phyloP scores from a whole-genome alignment of 75 land plant genomes.

The Pseudotsuga menziesii region DNA sequence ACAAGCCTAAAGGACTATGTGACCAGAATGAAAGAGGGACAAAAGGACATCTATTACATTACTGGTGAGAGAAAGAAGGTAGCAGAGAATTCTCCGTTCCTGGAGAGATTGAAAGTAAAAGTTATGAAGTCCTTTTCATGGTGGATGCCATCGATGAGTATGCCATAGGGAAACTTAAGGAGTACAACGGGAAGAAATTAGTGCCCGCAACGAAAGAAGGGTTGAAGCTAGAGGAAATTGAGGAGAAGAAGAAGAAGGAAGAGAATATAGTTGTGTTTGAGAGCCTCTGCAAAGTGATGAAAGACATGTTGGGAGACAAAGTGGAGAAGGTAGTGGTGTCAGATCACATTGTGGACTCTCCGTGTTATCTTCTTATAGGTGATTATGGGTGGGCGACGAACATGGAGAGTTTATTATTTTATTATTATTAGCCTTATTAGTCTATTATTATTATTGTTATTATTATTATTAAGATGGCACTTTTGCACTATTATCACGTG shows the following conservation, averaged over 20 bases:
- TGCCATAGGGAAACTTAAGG: conserved; percentile 35
- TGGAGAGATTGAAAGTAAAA: conserved; percentile 69
- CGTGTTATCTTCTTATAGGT: conserved; percentile 68
- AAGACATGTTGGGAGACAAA: conserved; percentile 64
- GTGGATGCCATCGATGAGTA: conserved; percentile 34
- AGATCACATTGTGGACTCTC: conserved; percentile 67
- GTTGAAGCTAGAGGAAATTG: conserved; percentile 24
- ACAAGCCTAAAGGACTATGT: conserved; percentile 87
- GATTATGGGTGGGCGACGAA: conserved; percentile 83
- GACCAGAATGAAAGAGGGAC: conserved; percentile 84
- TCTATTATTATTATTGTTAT: too few relatives aligned
- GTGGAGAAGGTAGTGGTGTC: conserved; percentile 76
- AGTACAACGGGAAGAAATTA: conserved; percentile 30
- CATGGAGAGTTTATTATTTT: too few relatives aligned
- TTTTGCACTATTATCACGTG: too few relatives aligned
- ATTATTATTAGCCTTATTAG: too few relatives aligned
- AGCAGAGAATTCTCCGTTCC: conserved; percentile 80
- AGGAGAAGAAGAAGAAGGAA: conserved; percentile 62
- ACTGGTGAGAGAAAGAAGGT: conserved; percentile 86
- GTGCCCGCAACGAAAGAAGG: conserved; percentile 32
- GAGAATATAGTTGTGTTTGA: conserved; percentile 61
- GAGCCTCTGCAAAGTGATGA: conserved; percentile 64
- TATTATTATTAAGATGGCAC: too few relatives aligned
- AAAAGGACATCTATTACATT: conserved; percentile 82
- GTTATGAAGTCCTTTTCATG: conserved; percentile 58